phyloP scores from a whole-genome alignment of 805 yeast species.

The Saccharomyces mikatae region DNA sequence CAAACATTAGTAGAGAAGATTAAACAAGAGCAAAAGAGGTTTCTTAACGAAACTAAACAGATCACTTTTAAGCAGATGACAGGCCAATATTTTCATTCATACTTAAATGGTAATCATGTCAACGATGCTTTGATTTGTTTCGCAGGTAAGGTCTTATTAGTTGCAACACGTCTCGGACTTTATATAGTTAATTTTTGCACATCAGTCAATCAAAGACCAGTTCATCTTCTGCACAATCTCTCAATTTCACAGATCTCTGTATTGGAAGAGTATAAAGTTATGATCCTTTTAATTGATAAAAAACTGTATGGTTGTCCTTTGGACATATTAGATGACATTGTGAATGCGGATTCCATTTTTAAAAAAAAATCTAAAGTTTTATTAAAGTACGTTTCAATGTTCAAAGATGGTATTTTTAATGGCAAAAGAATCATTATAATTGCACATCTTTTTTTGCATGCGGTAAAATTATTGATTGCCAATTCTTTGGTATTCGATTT shows the following conservation, averaged over 20 bases:
- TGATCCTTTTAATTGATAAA: conserved; percentile 76
- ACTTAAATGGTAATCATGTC: conserved; percentile 47
- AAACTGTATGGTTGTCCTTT: conserved; percentile 69
- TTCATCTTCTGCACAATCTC: conserved; percentile 60
- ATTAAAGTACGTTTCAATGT: conserved; percentile 77
- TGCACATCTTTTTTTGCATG: conserved; percentile 68
- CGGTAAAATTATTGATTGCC: conserved; percentile 76
- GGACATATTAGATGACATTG: conserved; percentile 43
- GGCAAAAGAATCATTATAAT: conserved; percentile 86
- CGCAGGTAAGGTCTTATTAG: conserved; percentile 78
- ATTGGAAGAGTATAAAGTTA: conserved; percentile 78
- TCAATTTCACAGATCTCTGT: conserved; percentile 87
- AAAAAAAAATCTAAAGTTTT: conserved; percentile 65
- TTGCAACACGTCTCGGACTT: conserved; percentile 85
- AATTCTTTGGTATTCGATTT: conserved; percentile 48
- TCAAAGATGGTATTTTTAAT: conserved; percentile 86
- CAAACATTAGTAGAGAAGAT: conserved; percentile 70
- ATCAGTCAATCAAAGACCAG: conserved; percentile 48
- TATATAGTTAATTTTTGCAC: conserved; percentile 63
- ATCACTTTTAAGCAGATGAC: conserved; percentile 66
- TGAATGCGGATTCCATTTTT: conserved; percentile 36
- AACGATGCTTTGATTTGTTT: conserved; percentile 87
- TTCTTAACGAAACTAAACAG: conserved; percentile 65
- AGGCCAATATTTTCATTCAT: conserved; percentile 57
- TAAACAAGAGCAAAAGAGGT: conserved; percentile 62